These are phyloP conservation scores for Helotiales sp. DNA, from an alignment of 2,329 filamentous ascomycete genomes.

Conservation along the genomic window DNA sequence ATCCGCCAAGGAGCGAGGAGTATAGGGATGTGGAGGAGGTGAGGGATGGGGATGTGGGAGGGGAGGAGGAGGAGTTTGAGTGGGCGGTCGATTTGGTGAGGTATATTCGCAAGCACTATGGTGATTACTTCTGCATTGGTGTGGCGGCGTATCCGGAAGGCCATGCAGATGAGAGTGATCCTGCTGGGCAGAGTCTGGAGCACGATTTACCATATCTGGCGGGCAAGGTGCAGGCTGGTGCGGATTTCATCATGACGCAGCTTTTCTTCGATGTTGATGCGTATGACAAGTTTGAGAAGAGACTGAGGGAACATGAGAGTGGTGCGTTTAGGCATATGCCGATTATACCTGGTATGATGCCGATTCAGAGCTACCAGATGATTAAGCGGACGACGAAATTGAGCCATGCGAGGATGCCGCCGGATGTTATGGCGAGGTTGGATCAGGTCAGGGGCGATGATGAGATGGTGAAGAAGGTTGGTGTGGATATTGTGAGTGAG, in stretches of 20 bases:
- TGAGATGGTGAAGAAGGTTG: constrained; percentile 78
- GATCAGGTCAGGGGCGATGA: constrained; percentile 79
- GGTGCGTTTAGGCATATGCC: constrained; percentile 84
- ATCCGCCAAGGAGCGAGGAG: constrained; percentile 87
- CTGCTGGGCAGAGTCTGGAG: constrained; percentile 69
- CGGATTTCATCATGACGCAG: constrained; percentile 98
- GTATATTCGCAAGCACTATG: constrained; percentile 85
- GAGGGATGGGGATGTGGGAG: constrained; percentile 39
- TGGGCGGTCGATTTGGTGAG: constrained; percentile 88
- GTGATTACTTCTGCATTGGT: constrained; percentile 95
- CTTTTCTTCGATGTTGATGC: constrained; percentile 90
- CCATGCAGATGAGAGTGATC: constrained; percentile 88
- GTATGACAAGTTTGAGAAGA: constrained; percentile 79
- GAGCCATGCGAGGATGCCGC: constrained; percentile 84
- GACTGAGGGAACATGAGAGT: constrained; percentile 78
- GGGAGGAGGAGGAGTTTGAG: constrained; percentile 69
- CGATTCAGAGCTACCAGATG: constrained; percentile 96
- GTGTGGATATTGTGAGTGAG: constrained; percentile 83
- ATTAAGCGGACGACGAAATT: constrained; percentile 92
- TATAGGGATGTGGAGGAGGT: constrained; percentile 71
- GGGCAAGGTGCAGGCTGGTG: constrained; percentile 88
- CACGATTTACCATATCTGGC: constrained; percentile 87
- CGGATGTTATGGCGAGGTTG: constrained; percentile 69
- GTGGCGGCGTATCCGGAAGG: constrained; percentile 96
- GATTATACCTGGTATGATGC: constrained; percentile 95